These are phyloP conservation scores for Naganishia randhawae DNA, from an alignment of 768 basidiomycete species.

Conservation along the genomic window DNA sequence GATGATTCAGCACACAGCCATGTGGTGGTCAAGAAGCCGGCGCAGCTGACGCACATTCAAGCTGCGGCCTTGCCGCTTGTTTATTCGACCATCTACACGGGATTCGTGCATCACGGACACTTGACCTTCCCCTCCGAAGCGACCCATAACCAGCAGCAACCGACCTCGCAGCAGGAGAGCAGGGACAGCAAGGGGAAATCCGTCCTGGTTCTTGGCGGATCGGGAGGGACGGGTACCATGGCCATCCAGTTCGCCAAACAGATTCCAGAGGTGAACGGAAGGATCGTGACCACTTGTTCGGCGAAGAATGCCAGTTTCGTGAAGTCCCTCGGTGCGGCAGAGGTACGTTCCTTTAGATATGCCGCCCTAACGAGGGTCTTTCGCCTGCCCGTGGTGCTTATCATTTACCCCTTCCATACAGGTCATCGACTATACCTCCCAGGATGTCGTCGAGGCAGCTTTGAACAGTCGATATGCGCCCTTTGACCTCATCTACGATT, in stretches of 20 bases:
- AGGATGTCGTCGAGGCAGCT: constrained; percentile 50
- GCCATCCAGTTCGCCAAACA: constrained; percentile 72
- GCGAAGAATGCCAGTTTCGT: constrained; percentile 62
- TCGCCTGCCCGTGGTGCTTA: neutral
- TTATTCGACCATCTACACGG: constrained; percentile 61
- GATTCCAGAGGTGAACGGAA: constrained; percentile 33
- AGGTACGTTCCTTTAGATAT: too few relatives aligned
- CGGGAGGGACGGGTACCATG: constrained; percentile 64
- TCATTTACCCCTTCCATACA: constrained; percentile 13
- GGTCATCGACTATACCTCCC: constrained; percentile 36
- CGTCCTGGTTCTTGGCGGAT: constrained; percentile 69
- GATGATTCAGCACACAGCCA: neutral
- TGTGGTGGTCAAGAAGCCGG: constrained; percentile 54
- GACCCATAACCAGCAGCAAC: constrained; percentile 3
- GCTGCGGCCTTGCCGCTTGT: constrained; percentile 64
- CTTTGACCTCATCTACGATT: constrained; percentile 61
- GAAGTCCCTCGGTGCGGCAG: constrained; percentile 62
- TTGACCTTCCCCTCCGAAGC: constrained; percentile 28
- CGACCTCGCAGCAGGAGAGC: neutral
- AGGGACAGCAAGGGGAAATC: constrained; percentile 54
- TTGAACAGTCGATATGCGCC: constrained; percentile 60
- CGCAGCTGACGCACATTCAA: constrained; percentile 57
- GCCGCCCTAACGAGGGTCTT: too few relatives aligned
- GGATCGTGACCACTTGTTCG: constrained; percentile 62
- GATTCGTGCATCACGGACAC: constrained; percentile 52